These are phyloP conservation scores for Ganoderma meredithae DNA, from an alignment of 1,284 basidiomycete genomes.

Conservation along the genomic window DNA sequence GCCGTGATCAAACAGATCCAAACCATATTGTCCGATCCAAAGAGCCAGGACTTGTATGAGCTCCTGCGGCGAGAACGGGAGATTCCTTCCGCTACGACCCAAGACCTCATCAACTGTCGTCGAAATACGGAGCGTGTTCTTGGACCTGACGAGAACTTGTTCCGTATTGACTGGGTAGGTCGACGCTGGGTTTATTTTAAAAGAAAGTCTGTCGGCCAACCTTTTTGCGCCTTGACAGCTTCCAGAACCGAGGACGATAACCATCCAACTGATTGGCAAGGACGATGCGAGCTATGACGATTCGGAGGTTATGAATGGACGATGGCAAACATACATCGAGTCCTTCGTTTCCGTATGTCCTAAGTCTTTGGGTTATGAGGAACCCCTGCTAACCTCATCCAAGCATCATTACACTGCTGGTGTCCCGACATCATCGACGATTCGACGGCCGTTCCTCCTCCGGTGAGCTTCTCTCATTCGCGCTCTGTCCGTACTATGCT, in stretches of 20 bases:
- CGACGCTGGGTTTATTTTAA: slow-evolving; percentile 35
- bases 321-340: slow-evolving; percentile 92
- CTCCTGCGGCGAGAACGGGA: slow-evolving; percentile 83
- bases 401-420: slow-evolving; percentile 63
- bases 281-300: slow-evolving; percentile 91
- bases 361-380: not conserved
- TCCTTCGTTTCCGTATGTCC: slow-evolving; percentile 80
- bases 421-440: slow-evolving; percentile 52
- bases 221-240: slow-evolving; percentile 53
- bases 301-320: slow-evolving; percentile 80
- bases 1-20: slow-evolving; percentile 91
- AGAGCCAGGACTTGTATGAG: slow-evolving; percentile 86
- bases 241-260: slow-evolving; percentile 73
- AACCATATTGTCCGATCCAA: slow-evolving; percentile 78
- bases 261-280: slow-evolving; percentile 88
- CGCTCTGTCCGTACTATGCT: not conserved
- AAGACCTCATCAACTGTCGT: slow-evolving; percentile 88
- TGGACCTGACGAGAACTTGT: slow-evolving; percentile 91
- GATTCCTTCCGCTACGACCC: slow-evolving; percentile 66
- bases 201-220: no score
- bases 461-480: slow-evolving; percentile 53
- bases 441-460: slow-evolving; percentile 78
- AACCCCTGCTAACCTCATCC: not conserved
- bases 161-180: slow-evolving; percentile 89
- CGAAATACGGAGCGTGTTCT: slow-evolving; percentile 85